These are phyloP conservation scores for Periconia digitata DNA, from an alignment of 2,329 filamentous ascomycete species.

Conservation along the genomic window DNA sequence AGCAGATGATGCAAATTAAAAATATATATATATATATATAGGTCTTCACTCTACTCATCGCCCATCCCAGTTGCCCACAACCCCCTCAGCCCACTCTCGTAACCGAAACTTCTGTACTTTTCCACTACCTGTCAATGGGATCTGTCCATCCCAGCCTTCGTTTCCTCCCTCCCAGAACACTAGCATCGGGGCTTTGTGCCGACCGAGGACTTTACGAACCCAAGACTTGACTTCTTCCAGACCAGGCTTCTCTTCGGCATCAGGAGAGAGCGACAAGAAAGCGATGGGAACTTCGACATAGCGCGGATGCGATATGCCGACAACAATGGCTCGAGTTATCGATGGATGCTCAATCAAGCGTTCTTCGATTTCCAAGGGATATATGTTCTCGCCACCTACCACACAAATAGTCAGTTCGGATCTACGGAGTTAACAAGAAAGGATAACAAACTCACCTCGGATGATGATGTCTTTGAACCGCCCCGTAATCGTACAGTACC, in stretches of 20 bases:
- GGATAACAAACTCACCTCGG: slow-evolving; percentile 50
- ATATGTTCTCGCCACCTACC: slow-evolving; percentile 46
- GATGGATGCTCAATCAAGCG: slow-evolving; percentile 66
- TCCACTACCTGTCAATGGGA: slow-evolving; percentile 48
- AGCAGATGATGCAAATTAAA: too few relatives aligned
- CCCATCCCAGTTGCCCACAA: slow-evolving; percentile 11
- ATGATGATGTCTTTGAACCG: slow-evolving; percentile 82
- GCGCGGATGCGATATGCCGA: slow-evolving; percentile 68
- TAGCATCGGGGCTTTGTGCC: slow-evolving; percentile 63
- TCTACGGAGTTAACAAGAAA: neutral
- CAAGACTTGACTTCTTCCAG: slow-evolving; percentile 41
- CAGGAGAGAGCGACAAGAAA: slow-evolving; percentile 56
- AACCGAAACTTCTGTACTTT: slow-evolving; percentile 49
- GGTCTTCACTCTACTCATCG: too few relatives aligned
- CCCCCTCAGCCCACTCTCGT: slow-evolving; percentile 28
- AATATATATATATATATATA: too few relatives aligned
- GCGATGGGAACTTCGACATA: slow-evolving; percentile 74
- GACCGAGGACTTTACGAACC: slow-evolving; percentile 41
- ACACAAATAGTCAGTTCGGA: slow-evolving; percentile 2
- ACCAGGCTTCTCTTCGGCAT: slow-evolving; percentile 23
- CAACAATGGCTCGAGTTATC: slow-evolving; percentile 66
- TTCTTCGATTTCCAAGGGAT: slow-evolving; percentile 76
- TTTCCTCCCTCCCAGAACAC: slow-evolving; percentile 72
- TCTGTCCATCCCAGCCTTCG: slow-evolving; percentile 26
- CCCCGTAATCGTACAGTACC: slow-evolving; percentile 72